A percentile compares a stretch with the other conserved stretches of the same genome.
These are phyloP conservation scores for Limnanthes douglasii DNA, from an alignment of 345 rosid genomes.

Conservation along the genomic window DNA sequence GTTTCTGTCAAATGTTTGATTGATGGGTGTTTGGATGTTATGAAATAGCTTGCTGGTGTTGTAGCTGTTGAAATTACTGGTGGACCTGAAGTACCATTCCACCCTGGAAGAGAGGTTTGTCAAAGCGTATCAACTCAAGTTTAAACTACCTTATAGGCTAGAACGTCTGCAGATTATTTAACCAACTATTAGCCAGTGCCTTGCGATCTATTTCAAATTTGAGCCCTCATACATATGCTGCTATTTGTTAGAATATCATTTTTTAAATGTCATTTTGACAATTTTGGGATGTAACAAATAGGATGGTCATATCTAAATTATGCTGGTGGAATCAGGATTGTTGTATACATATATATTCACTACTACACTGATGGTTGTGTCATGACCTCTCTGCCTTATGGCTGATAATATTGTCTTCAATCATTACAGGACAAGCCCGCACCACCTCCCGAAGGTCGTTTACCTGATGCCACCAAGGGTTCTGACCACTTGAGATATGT, in stretches of 20 bases:
- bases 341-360: too few relatives aligned
- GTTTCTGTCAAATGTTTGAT: neutral
- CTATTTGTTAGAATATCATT: too few relatives aligned
- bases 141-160: neutral
- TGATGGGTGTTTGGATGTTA: neutral
- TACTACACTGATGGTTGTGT: too few relatives aligned
- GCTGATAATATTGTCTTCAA: too few relatives aligned
- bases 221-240: too few relatives aligned
- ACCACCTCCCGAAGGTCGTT: conserved; percentile 72
- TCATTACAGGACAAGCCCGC: conserved; percentile 39
- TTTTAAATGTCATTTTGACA: too few relatives aligned
- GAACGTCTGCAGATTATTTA: neutral
- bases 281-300: neutral
- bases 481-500: conserved; percentile 52
- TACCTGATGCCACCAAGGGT: conserved; percentile 73
- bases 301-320: neutral
- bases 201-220: too few relatives aligned
- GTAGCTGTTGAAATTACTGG: conserved; percentile 63
- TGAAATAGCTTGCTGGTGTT: conserved; percentile 68
- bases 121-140: too few relatives aligned
- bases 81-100: conserved; percentile 71
- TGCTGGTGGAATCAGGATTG: too few relatives aligned
- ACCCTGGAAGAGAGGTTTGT: conserved; percentile 54
- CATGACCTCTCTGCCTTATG: too few relatives aligned
- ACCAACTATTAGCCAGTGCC: too few relatives aligned